These are phyloP conservation scores for Alliaria petiolata DNA, from an alignment of 345 rosid species.

Conservation along the genomic window DNA sequence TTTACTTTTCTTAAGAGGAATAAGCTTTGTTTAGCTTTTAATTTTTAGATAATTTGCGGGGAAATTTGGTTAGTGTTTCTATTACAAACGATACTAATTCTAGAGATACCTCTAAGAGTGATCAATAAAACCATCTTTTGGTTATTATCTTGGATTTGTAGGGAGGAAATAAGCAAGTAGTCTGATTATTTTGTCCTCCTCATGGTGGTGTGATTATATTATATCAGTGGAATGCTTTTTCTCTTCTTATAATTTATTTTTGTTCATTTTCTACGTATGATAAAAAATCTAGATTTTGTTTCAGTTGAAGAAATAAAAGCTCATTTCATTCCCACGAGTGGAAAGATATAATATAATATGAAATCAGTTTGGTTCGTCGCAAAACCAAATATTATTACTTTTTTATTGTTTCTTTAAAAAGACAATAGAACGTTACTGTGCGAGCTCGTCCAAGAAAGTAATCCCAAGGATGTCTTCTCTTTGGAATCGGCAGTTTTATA, in stretches of 20 bases:
- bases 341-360: neutral
- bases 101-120: too few species aligned
- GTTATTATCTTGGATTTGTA: slow-evolving; percentile 14
- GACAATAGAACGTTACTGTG: neutral
- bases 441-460: slow-evolving; percentile 8
- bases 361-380: neutral
- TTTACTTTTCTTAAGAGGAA: neutral
- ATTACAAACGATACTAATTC: slow-evolving; percentile 13
- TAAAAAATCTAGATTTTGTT: too few species aligned
- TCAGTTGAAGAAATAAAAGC: too few species aligned
- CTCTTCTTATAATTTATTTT: neutral
- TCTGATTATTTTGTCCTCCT: neutral
- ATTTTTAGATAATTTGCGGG: neutral
- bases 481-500: neutral
- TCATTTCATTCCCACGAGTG: too few species aligned
- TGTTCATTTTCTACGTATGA: neutral
- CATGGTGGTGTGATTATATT: slow-evolving; percentile 7
- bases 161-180: neutral
- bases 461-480: neutral
- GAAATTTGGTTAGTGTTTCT: neutral
- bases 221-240: slow-evolving; percentile 7
- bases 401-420: neutral
- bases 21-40: neutral
- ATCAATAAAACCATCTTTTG: slow-evolving; percentile 8
- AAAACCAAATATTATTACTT: neutral